phyloP scores from a whole-genome alignment of 1,284 basidiomycete species.

The Ustilago cynodontis region DNA sequence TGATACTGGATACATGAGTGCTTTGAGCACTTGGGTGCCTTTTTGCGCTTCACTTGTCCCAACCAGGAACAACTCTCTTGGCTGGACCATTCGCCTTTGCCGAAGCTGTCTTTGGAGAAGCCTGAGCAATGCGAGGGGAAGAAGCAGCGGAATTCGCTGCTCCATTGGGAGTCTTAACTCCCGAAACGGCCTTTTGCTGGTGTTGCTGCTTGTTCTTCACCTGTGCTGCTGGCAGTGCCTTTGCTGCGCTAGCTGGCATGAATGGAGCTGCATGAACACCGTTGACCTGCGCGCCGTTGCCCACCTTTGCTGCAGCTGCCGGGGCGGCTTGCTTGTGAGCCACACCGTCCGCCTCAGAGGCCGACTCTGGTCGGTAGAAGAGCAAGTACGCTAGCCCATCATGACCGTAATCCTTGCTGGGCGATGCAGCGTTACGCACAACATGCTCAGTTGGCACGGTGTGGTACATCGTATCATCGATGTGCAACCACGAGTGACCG shows the following conservation, averaged over 20 bases:
- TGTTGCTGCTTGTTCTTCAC: slow-evolving; percentile 17
- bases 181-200: slow-evolving; percentile 16
- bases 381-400: slow-evolving; percentile 81
- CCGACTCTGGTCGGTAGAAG: slow-evolving; percentile 77
- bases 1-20: slow-evolving; percentile 5
- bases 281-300: slow-evolving; percentile 2
- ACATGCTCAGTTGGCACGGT: slow-evolving; percentile 83
- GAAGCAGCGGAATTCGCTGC: slow-evolving; percentile 22
- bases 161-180: slow-evolving; percentile 20
- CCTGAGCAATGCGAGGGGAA: slow-evolving; percentile 27
- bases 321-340: not conserved
- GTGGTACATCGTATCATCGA: slow-evolving; percentile 81
- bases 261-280: slow-evolving; percentile 13
- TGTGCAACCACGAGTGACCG: slow-evolving; percentile 83
- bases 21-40: not conserved
- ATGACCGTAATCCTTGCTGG: slow-evolving; percentile 63
- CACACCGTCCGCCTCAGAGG: slow-evolving; percentile 22
- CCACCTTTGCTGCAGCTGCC: slow-evolving; percentile 1
- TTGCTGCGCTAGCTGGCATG: slow-evolving; percentile 6
- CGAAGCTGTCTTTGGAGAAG: slow-evolving; percentile 14
- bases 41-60: slow-evolving; percentile 20
- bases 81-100: slow-evolving; percentile 7
- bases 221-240: slow-evolving; percentile 8
- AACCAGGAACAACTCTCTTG: slow-evolving; percentile 36
- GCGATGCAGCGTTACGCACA: slow-evolving; percentile 73